Conservation (phyloP, 768 basidiomycete genomes). For the Phlebiopsis gigantea region DNA sequence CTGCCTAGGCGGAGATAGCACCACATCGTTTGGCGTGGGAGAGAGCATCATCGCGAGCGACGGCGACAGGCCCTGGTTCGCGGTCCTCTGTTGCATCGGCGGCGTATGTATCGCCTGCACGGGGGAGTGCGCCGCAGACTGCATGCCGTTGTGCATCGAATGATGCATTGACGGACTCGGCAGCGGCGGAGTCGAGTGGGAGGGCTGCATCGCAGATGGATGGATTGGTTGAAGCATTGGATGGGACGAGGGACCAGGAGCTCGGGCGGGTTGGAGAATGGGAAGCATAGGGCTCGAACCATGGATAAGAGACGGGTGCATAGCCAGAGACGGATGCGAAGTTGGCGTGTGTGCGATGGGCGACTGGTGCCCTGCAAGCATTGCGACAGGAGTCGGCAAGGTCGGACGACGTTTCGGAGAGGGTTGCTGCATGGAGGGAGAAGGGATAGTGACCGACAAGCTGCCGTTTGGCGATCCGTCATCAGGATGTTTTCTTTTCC, state of each 20-base stretch:
- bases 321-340: not conserved
- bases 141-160: not conserved
- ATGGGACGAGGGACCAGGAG: not conserved
- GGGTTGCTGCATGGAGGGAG: conserved; percentile 5
- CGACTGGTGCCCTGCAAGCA: not conserved
- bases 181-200: conserved; percentile 18
- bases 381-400: not conserved
- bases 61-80: conserved; percentile 47
- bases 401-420: conserved; percentile 1
- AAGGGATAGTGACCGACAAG: conserved; percentile 7
- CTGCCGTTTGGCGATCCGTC: conserved; percentile 13
- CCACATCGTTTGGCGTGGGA: conserved; percentile 28
- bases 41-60: conserved; percentile 62
- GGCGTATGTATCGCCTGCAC: conserved; percentile 3
- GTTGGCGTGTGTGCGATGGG: not conserved
- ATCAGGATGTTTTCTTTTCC: conserved; percentile 32
- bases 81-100: conserved; percentile 25
- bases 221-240: conserved; percentile 11
- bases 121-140: not conserved
- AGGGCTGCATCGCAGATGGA: conserved; percentile 16
- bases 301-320: not conserved
- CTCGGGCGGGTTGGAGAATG: not conserved
- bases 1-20: conserved; percentile 18
- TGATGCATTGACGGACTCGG: conserved; percentile 6
- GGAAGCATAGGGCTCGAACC: not conserved